phyloP scores from a whole-genome alignment of 108 stramenopile species.

The Nitzschia sp. region DNA sequence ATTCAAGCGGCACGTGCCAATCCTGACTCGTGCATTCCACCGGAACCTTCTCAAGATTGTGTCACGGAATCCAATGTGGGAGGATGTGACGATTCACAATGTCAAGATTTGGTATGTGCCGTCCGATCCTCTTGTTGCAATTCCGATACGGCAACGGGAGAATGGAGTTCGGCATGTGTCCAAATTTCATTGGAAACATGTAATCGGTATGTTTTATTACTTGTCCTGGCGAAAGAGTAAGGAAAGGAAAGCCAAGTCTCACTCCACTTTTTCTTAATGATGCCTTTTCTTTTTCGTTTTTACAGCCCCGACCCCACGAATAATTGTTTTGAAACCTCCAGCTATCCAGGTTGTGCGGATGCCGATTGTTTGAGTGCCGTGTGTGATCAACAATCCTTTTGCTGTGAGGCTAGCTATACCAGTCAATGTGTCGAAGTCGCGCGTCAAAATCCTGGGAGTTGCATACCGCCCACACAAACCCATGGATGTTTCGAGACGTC shows the following conservation, averaged over 20 bases:
- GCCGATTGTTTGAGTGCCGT: neutral
- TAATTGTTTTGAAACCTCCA: neutral
- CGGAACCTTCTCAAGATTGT: neutral
- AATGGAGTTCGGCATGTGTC: neutral
- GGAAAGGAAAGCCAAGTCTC: no score
- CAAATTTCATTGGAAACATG: neutral
- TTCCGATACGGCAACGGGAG: neutral
- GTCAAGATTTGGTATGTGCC: neutral
- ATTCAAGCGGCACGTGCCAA: neutral
- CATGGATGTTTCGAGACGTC: neutral
- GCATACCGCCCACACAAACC: neutral
- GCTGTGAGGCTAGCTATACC: neutral
- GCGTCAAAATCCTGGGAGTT: neutral
- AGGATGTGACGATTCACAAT: neutral
- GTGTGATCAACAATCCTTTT: neutral
- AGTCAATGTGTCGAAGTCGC: neutral
- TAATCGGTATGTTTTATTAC: no score
- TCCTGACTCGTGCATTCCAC: neutral
- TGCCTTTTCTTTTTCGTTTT: neutral
- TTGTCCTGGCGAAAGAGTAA: no score
- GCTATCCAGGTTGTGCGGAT: neutral
- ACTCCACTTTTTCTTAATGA: neutral
- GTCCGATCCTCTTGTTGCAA: neutral
- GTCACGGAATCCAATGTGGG: neutral
- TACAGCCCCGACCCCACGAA: neutral